Evolutionary conservation across 2,329 filamentous ascomycete genomes (phyloP), one percentile per base, ranked within the genome.

Genomic region (Ceratocystis papillata): DNA sequence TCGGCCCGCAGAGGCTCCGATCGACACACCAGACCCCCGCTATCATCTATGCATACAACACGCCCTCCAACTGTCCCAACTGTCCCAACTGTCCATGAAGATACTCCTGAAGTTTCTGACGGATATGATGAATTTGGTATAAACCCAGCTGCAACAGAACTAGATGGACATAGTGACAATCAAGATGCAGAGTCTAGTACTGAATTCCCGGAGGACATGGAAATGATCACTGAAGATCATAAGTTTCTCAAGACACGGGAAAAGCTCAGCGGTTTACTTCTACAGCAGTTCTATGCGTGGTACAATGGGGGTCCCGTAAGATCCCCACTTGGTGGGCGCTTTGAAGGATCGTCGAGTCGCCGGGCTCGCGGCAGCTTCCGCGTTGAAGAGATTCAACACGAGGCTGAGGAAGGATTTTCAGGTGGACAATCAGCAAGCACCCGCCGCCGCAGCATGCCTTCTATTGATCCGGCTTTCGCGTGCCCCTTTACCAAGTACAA

Each of bases 401-500:
- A 37, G 12, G 41, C 45, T 17, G 66, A 65, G 1, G 59, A 65
- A 33, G 28, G 48, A 2, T 20, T 63, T 41, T 65, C 44, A 30
- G 41, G 33, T 17, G n/a, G 50, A 2, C 65, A 60, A 20, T 60
- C 63, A 8, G 33, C 61, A n/a, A 57, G 46, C n/a, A 12, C 60
- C 7, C 63, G 66, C 15, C 64, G 64, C 6, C 55, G 64, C 20
- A 65, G 64, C 53, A 53, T 37, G 44, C 57, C 64, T 20, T 61
- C 30, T 17, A 25, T 20, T n/a, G 37, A 3, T 17, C 48, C 17
- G 17, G 63, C 25, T 6, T 67, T 65, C 63, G 66, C 66, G 5
- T 67, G 66, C 15, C 66, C 66, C 5, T 67, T 67, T 30, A 48
- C 60, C 66, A 59, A 65, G 48, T 22, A 65, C 41, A 57, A 65